Evolutionary conservation across 352 stramenopile genomes (phyloP).

Genomic region (Phytophthora melonis): DNA sequence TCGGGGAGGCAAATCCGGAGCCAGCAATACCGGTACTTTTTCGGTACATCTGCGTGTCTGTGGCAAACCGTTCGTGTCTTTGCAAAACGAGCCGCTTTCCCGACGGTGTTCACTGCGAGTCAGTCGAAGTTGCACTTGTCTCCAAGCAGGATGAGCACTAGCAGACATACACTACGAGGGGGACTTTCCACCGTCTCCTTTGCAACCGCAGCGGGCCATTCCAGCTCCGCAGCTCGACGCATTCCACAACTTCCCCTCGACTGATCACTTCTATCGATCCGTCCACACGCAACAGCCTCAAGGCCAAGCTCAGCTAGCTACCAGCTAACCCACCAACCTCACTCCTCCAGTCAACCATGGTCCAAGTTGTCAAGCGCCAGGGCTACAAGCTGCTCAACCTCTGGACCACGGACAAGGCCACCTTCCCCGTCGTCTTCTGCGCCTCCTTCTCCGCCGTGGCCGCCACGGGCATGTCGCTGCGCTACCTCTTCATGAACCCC

Average conservation of each 20-base stretch:
- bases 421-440: slow-evolving; percentile 70
- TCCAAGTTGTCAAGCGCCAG: slow-evolving; percentile 33
- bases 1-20: background rate
- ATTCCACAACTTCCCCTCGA: background rate
- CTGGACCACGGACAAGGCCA: slow-evolving; percentile 68
- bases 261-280: background rate
- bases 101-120: background rate
- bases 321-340: no score
- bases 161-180: background rate
- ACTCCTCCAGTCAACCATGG: background rate
- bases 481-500: slow-evolving; percentile 63
- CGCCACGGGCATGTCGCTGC: slow-evolving; percentile 46
- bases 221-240: background rate
- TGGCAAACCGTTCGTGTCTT: background rate
- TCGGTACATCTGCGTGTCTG: background rate
- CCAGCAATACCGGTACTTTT: background rate
- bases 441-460: slow-evolving; percentile 41
- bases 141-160: background rate
- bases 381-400: slow-evolving; percentile 55
- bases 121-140: background rate
- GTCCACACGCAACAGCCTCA: background rate
- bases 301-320: slow-evolving; percentile 19
- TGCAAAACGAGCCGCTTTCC: background rate
- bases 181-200: background rate
- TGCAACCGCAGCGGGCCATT: background rate